A percentile compares a stretch with the other conserved stretches of the same genome.
These are phyloP conservation scores for Colletotrichum liriopes DNA, from an alignment of 2,329 filamentous ascomycete species.

Conservation along the genomic window DNA sequence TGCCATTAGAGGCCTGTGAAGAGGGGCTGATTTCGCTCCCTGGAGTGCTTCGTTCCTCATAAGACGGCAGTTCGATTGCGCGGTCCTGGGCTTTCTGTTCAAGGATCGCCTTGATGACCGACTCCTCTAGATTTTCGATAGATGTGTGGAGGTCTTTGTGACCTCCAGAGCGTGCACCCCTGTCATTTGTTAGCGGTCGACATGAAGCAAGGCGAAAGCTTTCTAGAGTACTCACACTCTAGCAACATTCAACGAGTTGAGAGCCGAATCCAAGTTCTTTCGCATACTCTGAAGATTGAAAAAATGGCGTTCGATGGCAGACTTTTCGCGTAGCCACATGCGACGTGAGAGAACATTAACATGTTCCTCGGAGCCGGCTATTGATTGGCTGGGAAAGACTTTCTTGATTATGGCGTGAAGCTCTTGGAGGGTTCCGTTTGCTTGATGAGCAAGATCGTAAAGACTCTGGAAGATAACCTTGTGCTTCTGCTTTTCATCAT, in stretches of 20 bases:
- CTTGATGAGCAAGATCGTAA: background rate
- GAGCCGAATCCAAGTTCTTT: background rate
- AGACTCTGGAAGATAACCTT: background rate
- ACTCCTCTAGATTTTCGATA: background rate
- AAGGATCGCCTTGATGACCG: background rate
- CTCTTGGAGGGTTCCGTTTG: background rate
- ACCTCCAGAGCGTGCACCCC: background rate
- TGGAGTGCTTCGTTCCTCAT: background rate
- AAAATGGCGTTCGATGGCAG: background rate
- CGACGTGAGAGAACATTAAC: conserved; percentile 3
- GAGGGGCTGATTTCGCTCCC: background rate
- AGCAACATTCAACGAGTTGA: conserved; percentile 1
- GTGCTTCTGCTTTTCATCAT: background rate
- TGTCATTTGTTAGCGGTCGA: background rate
- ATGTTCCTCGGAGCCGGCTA: background rate
- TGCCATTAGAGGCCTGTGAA: background rate
- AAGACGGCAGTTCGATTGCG: background rate
- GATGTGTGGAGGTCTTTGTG: background rate
- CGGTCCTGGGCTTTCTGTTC: background rate
- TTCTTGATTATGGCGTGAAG: background rate
- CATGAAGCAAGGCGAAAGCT: background rate
- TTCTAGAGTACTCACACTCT: background rate
- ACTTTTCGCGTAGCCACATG: background rate
- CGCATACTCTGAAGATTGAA: background rate
- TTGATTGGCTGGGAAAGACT: background rate